These are phyloP conservation scores for Tillandsia leiboldiana DNA, from an alignment of 176 grass and related monocot species.

Conservation along the genomic window DNA sequence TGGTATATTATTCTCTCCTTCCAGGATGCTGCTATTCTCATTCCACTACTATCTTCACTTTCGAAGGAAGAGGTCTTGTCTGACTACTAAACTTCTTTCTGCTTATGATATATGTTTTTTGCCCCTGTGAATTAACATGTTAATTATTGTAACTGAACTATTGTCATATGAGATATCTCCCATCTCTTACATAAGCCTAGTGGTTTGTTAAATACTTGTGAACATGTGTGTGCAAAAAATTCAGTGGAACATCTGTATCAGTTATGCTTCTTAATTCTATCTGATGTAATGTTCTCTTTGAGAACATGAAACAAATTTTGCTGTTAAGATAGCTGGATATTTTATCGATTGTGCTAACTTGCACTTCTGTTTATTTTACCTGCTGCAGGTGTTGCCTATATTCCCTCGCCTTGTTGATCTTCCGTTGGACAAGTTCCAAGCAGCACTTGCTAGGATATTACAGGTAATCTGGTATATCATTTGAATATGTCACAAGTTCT, in stretches of 20 bases:
- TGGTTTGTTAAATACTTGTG: neutral
- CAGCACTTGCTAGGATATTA: constrained; percentile 92
- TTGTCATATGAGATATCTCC: too few relatives aligned
- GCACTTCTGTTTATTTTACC: constrained; percentile 8
- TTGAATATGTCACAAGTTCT: neutral
- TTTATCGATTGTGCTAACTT: neutral
- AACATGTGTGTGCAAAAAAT: neutral
- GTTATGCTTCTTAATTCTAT: neutral
- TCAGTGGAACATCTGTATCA: neutral
- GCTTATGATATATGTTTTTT: neutral
- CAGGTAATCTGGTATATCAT: constrained; percentile 41
- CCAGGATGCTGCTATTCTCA: constrained; percentile 91
- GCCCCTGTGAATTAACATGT: neutral
- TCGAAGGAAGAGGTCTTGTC: constrained; percentile 84
- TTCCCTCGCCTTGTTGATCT: constrained; percentile 94
- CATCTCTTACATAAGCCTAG: neutral
- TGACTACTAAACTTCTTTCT: neutral
- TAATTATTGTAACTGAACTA: too few relatives aligned
- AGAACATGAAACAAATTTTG: too few relatives aligned
- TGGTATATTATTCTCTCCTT: constrained; percentile 15
- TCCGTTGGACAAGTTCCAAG: constrained; percentile 76
- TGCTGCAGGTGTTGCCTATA: constrained; percentile 71
- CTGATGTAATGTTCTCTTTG: neutral
- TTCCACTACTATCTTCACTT: constrained; percentile 89
- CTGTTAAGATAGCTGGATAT: too few relatives aligned